Base-by-base conservation (phyloP, 1,284 basidiomycete genomes). In the Microbotryum scabiosae region DNA sequence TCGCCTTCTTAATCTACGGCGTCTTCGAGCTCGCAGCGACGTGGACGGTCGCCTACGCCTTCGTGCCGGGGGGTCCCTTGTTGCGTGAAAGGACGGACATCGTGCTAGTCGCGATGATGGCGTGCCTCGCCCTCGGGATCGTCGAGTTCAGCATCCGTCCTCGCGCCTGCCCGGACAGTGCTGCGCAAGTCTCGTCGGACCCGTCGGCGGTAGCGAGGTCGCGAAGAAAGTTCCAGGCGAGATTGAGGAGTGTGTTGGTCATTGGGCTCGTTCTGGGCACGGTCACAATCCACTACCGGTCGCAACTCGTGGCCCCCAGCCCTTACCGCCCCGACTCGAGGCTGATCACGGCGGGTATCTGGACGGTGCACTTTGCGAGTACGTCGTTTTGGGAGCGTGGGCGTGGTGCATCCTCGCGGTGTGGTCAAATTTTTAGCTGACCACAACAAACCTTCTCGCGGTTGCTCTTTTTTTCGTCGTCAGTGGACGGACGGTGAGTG, bases 11-110 rank as follows among this genome's bases (percentile, higher is more conserved):
- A n/a, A 75, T 84, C 16, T 84, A 85, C 59, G 80, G 81, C 60
- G 45, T 89, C 41, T 76, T 90, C 56, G 83, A 82, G 62, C 79
- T 90, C 21, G 82, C 83, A 28, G 85, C 84, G 63, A 82, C 87
- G 6, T 84, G 88, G 75, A 92, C 90, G 0, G 89, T 90, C 51
- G 92, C 92, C 0, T 96, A 97, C 75, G 92, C 91, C 0, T 96
- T 96, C 70, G 89, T 96, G 3, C 91, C 91, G 0, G 52, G 36
- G 1, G 91, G 90, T 0, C 76, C 80, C 66, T 79, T 85, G 65
- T 78, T 97, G 61, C 79, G 92, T 26, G 92, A 96, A 75, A 79
- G 87, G 25, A 90, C 88, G 10, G 84, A 89, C 71, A 57, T 85
- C 81, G 72, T 78, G 5, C 60, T 78, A 7, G 65, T 64, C 47